Evolutionary conservation across 441 rosid species (phyloP), one percentile per base, ranked within the genome.

Genomic region (Hypseocharis bilobata): DNA sequence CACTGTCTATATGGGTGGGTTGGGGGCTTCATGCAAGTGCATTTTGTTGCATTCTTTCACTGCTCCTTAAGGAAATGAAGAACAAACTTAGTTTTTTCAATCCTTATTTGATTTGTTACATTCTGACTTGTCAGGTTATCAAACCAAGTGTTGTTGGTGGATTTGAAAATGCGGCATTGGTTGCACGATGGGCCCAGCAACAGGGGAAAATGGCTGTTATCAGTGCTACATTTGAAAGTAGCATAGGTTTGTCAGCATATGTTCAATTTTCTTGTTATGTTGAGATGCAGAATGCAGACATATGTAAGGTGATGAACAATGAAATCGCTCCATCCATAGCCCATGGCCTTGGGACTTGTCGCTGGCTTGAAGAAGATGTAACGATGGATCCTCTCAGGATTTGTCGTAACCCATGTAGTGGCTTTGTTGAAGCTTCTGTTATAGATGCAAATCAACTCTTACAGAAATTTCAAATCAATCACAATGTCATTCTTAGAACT

Each of bases 101-200:
- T 28, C 32, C 47, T 80, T 40, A 70, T 66, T 52, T 63, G 7
- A 5, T 10, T 19, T 32, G 29, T 45, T 69, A 29, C 63, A 47
- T 66, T 64, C n/a, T 64, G 66, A 63, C 51, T 64, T 67, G 14
- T 3, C 78, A 92, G 98, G 94, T 92, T 32, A 84, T 92, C 63
- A 92, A 92, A 80, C 98, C 98, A 63, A 87, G 91, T 74, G 89
- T 86, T 44, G 76, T 92, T 70, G 97, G 98, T 72, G 98, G 98
- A 45, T 85, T 92, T 78, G 98, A 90, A 80, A 90, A 80, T 69
- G 83, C 96, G 51, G 86, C 91, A 34, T 49, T 80, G 62, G 80
- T 90, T 63, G 97, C 98, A 45, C 75, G 73, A 65, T 88, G 96
- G 98, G 98, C 98, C n/a, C 94, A 85, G 52, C 78, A 70, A 60